phyloP scores from a whole-genome alignment of 192 early-diverging fungal genomes.

The Allomyces macrogynus region DNA sequence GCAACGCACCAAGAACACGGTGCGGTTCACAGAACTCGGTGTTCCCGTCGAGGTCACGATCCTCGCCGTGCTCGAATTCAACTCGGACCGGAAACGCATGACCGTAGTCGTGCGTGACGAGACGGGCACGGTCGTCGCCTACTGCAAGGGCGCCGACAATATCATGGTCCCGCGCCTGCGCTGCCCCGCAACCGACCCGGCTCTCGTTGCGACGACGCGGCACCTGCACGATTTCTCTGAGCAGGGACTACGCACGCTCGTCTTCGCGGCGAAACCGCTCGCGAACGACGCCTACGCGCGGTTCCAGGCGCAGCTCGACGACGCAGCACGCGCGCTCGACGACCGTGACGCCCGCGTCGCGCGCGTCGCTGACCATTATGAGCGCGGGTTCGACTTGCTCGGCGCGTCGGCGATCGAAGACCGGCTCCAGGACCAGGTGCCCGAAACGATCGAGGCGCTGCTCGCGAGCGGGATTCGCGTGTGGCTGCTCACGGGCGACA shows the following conservation, averaged over 20 bases:
- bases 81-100: conserved; percentile 92
- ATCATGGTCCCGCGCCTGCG: conserved; percentile 1
- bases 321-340: conserved; percentile 44
- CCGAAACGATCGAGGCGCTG: conserved; percentile 37
- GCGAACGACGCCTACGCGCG: conserved; percentile 35
- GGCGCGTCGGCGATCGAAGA: conserved; percentile 43
- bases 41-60: conserved; percentile 23
- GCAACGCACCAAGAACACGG: not conserved
- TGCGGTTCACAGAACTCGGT: not conserved
- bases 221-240: conserved; percentile 49
- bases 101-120: conserved; percentile 52
- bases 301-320: conserved; percentile 45
- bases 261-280: conserved; percentile 49
- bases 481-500: conserved; percentile 43
- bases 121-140: conserved; percentile 49
- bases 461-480: conserved; percentile 24
- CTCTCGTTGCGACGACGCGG: conserved; percentile 5
- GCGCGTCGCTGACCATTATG: conserved; percentile 18
- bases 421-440: conserved; percentile 31
- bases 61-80: conserved; percentile 70
- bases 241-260: conserved; percentile 64
- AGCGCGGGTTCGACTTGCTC: conserved; percentile 19
- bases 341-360: conserved; percentile 30
- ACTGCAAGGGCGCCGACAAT: conserved; percentile 44
- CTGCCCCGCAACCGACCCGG: not conserved